Evolutionary conservation across 345 rosid species (phyloP).

Genomic region (Eutrema yunnanense): DNA sequence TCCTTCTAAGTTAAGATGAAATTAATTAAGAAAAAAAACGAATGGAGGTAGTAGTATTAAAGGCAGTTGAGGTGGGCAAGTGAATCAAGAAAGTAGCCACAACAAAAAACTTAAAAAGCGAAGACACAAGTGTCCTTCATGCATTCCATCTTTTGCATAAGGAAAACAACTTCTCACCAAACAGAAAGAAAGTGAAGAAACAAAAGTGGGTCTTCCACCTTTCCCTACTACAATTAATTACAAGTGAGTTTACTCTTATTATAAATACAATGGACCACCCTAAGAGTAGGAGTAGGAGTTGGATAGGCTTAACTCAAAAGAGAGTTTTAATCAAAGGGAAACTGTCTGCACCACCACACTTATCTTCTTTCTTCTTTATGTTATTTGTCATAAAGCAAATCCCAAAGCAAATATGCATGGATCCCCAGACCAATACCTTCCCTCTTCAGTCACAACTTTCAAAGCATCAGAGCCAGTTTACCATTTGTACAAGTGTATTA

Average conservation of each 20-base stretch:
- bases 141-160: constrained; percentile 22
- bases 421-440: constrained; percentile 17
- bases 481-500: constrained; percentile 11
- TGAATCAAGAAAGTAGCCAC: constrained; percentile 10
- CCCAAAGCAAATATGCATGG: constrained; percentile 21
- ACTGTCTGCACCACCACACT: not conserved
- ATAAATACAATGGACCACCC: constrained; percentile 24
- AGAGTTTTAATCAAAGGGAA: not conserved
- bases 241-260: constrained; percentile 8
- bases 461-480: constrained; percentile 8
- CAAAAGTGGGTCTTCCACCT: constrained; percentile 17
- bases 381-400: constrained; percentile 15
- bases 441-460: not conserved
- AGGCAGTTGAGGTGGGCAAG: not conserved
- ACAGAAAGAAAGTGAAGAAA: constrained; percentile 12
- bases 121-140: constrained; percentile 27
- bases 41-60: not conserved
- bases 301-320: constrained; percentile 1
- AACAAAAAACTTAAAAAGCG: not conserved
- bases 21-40: not conserved
- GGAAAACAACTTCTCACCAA: constrained; percentile 26
- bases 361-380: constrained; percentile 13
- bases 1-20: not conserved
- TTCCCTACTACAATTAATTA: constrained; percentile 13
- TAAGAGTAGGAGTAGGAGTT: not conserved